phyloP scores from a whole-genome alignment of 179 eudicot genomes.

The Beta corolliflora region DNA sequence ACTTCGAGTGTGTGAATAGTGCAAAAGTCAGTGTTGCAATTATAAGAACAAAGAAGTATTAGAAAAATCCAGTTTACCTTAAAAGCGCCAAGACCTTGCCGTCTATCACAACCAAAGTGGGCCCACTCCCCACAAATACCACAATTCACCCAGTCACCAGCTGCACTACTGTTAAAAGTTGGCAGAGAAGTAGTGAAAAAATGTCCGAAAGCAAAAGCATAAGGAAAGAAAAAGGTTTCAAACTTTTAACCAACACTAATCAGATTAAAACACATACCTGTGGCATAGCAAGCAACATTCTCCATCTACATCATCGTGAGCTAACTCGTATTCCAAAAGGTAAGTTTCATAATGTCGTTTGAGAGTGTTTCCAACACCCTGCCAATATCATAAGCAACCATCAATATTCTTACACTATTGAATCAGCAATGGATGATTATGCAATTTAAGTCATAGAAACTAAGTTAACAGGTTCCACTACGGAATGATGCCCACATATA shows the following conservation, averaged over 20 bases:
- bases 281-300: slow-evolving; percentile 96
- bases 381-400: slow-evolving; percentile 20
- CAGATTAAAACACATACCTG: slow-evolving; percentile 48
- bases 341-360: slow-evolving; percentile 96
- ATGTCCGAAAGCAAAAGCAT: not conserved
- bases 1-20: too few species aligned
- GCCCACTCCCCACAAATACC: slow-evolving; percentile 99
- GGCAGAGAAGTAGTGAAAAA: slow-evolving; percentile 2
- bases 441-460: not conserved
- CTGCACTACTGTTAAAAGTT: slow-evolving; percentile 76
- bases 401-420: not conserved
- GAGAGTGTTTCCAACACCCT: slow-evolving; percentile 98
- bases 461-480: not conserved
- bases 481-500: not conserved
- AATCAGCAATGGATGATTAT: not conserved
- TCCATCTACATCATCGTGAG: slow-evolving; percentile 98
- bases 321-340: slow-evolving; percentile 89
- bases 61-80: slow-evolving; percentile 51
- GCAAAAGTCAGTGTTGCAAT: too few species aligned
- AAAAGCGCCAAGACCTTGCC: slow-evolving; percentile 97
- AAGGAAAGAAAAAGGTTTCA: not conserved
- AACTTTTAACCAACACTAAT: not conserved
- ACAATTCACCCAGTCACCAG: slow-evolving; percentile 99
- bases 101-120: slow-evolving; percentile 97
- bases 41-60: too few species aligned